Percentiles rank a stretch among this genome's conserved stretches.
phyloP scores from a whole-genome alignment of 2,329 filamentous ascomycete species.

The Trichoderma endophyticum region DNA sequence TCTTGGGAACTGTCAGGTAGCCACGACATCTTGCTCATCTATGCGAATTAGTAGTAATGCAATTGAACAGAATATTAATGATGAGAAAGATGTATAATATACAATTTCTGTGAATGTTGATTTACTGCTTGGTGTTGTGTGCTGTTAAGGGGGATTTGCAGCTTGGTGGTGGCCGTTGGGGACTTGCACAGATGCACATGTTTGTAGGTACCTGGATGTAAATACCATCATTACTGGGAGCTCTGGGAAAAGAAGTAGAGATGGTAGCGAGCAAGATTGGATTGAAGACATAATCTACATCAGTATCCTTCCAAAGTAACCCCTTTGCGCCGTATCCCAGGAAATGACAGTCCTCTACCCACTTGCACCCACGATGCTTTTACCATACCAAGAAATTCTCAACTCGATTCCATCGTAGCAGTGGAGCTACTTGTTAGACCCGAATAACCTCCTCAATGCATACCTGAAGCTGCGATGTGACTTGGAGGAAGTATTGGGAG shows the following conservation, averaged over 20 bases:
- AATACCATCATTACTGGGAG: neutral
- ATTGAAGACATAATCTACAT: neutral
- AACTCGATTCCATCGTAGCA: neutral
- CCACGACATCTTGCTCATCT: neutral
- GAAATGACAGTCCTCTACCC: neutral
- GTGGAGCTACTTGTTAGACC: neutral
- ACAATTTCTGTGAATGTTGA: neutral
- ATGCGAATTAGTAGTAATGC: neutral
- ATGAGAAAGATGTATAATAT: neutral
- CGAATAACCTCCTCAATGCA: neutral
- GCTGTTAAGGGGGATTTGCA: neutral
- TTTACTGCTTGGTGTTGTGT: neutral
- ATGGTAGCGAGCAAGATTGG: neutral
- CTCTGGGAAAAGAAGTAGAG: neutral
- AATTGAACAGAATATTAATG: neutral
- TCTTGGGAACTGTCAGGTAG: neutral
- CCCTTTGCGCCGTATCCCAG: slow-evolving; percentile 1
- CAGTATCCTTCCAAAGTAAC: neutral
- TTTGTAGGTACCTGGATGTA: neutral
- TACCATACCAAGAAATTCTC: neutral
- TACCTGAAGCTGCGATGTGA: neutral
- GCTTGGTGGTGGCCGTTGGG: neutral
- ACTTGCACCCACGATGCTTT: neutral
- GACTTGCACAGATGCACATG: neutral
- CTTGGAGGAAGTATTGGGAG: neutral